Conservation (phyloP, 345 rosid genomes). For the Murraya koenigii region DNA sequence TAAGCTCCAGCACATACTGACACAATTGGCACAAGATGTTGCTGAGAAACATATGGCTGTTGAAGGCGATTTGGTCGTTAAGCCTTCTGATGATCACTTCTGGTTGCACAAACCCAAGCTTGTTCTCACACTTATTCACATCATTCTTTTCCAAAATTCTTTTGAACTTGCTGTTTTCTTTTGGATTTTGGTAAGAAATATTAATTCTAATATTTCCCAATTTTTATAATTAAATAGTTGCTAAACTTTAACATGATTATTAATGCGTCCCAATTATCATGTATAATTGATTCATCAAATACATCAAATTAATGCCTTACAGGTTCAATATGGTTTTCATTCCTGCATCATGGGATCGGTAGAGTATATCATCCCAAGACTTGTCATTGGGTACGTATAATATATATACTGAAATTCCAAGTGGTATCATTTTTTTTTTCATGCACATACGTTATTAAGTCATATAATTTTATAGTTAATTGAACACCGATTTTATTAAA, state of each 20-base stretch:
- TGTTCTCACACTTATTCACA: constrained; percentile 4
- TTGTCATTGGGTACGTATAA: constrained; percentile 1
- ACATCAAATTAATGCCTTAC: neutral
- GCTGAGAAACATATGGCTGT: constrained; percentile 13
- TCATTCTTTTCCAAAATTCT: constrained; percentile 14
- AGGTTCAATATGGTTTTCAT: constrained; percentile 9
- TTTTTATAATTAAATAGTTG: neutral
- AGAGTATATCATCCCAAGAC: constrained; percentile 9
- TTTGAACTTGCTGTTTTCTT: constrained; percentile 17
- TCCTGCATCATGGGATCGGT: constrained; percentile 12
- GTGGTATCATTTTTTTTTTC: neutral
- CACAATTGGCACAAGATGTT: constrained; percentile 12
- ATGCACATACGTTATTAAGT: no score
- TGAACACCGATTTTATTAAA: no score
- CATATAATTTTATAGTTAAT: no score
- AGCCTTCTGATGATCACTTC: constrained; percentile 20
- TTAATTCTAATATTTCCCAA: no score
- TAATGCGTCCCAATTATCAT: neutral
- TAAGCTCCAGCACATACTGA: constrained; percentile 13
- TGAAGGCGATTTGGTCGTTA: constrained; percentile 13
- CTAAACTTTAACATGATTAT: no score
- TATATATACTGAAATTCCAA: no score
- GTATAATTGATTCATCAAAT: neutral
- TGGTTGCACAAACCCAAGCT: constrained; percentile 6
- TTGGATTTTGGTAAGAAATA: constrained; percentile 9